Evolutionary conservation across 75 land plant species (phyloP).

Genomic region (Cunninghamia lanceolata): DNA sequence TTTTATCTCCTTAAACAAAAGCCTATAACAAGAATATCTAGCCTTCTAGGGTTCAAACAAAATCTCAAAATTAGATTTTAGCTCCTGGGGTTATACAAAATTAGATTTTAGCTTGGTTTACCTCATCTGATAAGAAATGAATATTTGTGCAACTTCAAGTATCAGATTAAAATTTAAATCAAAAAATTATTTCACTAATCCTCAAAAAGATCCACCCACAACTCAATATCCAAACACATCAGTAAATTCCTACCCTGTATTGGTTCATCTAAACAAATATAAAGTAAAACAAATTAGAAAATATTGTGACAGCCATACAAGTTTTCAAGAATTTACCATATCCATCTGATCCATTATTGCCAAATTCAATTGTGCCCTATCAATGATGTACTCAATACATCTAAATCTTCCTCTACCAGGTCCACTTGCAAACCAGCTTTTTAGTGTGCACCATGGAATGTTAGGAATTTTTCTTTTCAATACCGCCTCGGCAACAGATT

Average conservation of each 20-base stretch:
- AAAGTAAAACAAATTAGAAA: neutral
- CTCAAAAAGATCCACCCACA: neutral
- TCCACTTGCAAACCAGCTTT: constrained; percentile 74
- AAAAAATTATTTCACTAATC: neutral
- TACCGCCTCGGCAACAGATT: constrained; percentile 92
- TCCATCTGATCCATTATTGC: constrained; percentile 89
- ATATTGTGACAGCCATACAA: neutral
- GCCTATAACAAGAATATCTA: neutral
- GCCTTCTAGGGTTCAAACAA: neutral
- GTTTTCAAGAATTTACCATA: constrained; percentile 38
- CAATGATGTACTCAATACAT: constrained; percentile 61
- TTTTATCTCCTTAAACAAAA: neutral
- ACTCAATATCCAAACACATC: neutral
- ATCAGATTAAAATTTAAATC: neutral
- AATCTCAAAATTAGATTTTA: neutral
- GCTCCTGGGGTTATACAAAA: neutral
- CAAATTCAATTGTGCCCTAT: constrained; percentile 73
- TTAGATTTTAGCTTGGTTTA: neutral
- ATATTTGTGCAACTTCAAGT: neutral
- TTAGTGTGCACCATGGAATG: constrained; percentile 52
- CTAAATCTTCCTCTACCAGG: constrained; percentile 55
- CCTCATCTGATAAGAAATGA: neutral
- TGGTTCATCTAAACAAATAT: constrained; percentile 7
- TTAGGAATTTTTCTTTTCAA: constrained; percentile 70
- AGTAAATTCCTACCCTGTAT: neutral